Evolutionary conservation across 2,329 filamentous ascomycete species (phyloP), one percentile per base, ranked within the genome.

Genomic region (Cercospora zeina): DNA sequence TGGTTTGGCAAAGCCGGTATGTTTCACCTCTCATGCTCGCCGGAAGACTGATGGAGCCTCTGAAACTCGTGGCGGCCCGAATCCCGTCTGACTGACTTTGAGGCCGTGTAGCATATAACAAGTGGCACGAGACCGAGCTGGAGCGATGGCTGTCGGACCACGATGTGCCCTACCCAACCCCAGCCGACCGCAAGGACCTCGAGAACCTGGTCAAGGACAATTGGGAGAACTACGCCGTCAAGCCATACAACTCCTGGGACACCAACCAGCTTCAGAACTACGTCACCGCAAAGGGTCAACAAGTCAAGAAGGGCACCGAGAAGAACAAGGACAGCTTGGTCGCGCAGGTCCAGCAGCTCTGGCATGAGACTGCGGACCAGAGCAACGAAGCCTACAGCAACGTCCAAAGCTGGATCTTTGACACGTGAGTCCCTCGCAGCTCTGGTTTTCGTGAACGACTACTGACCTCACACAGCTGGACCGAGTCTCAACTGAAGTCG

Each of bases 61-160:
- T 47, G 42, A 47, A 47, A 47, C 42, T 47, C 42, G 42, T 27
- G 42, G 42, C 42, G 21, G 56, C 77, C 65, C 58, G 51, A 61
- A 56, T 47, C 57, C 60, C 63, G 69, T 73, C 67, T 73, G 63
- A 66, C 65, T 63, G 62, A 69, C 66, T 59, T 59, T 47, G 60
- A 72, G 69, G 64, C 65, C 70, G 69, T 49, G 54, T 73, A 96
- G 93, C 89, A 14, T 97, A 97, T 83, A 97, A 97, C 80, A 97
- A 95, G 77, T 99, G 95, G 95, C 93, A 97, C 72, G 89, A 97
- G 82, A 96, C 91, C 21, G 95, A 99, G 83, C 86, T 99, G 31
- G 93, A 99, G 81, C 87, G 93, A 72, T 99, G 95, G 95, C 87
- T 99, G 54, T 90, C 90, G 31, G 95, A 99, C 75, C 85, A 97